These are phyloP conservation scores for Coemansia sp. DNA, from an alignment of 192 early-diverging fungal species.

Conservation along the genomic window DNA sequence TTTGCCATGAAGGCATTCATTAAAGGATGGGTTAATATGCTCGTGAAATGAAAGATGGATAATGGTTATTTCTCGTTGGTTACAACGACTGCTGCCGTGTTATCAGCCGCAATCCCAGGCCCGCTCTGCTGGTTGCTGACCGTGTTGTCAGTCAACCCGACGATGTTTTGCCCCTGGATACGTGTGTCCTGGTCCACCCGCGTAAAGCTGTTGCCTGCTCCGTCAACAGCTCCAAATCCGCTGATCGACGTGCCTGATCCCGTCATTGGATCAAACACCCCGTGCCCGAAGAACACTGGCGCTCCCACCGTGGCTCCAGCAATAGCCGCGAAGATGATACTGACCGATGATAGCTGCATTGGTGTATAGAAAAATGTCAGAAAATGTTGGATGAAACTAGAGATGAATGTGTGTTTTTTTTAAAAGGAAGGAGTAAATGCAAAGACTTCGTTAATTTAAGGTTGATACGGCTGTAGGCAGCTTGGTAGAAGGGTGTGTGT, in stretches of 20 bases:
- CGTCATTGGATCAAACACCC: constrained; percentile 24
- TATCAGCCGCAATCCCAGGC: constrained; percentile 34
- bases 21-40: background rate
- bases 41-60: background rate
- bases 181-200: constrained; percentile 42
- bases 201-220: constrained; percentile 36
- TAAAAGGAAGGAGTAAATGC: too few species aligned
- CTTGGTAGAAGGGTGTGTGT: background rate
- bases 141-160: constrained; percentile 29
- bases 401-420: too few species aligned
- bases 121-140: constrained; percentile 31
- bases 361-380: background rate
- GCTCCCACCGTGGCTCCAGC: constrained; percentile 10
- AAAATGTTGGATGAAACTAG: too few species aligned
- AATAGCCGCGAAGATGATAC: background rate
- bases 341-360: constrained; percentile 14
- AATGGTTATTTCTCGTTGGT: constrained; percentile 8
- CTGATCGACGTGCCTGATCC: constrained; percentile 20
- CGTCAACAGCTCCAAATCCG: constrained; percentile 16
- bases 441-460: too few species aligned
- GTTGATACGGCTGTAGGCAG: too few species aligned
- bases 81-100: constrained; percentile 21
- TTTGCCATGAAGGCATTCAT: constrained; percentile 17
- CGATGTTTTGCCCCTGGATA: constrained; percentile 34
- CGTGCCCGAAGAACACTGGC: constrained; percentile 27